Evolutionary conservation across 2,329 filamentous ascomycete species (phyloP).

Genomic region (Fusarium graminum): DNA sequence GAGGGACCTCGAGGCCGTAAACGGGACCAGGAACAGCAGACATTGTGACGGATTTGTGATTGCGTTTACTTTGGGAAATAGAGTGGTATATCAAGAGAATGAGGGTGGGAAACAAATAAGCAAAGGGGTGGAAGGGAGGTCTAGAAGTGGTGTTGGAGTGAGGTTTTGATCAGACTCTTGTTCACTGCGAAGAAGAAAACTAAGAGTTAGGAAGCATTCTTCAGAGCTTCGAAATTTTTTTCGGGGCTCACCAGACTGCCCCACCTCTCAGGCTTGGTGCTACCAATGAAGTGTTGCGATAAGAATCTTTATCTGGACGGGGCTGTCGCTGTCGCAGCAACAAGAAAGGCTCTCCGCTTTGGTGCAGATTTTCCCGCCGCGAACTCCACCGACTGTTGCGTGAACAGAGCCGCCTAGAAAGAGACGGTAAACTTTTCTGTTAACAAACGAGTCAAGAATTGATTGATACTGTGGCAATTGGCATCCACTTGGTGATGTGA

Average conservation of each 20-base stretch:
- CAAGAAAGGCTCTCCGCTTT: conserved; percentile 42
- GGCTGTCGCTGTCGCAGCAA: conserved; percentile 54
- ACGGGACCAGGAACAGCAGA: conserved; percentile 78
- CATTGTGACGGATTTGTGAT: conserved; percentile 59
- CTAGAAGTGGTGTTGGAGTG: conserved; percentile 36
- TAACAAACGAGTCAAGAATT: conserved; percentile 6
- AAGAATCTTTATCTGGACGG: conserved; percentile 51
- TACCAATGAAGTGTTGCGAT: conserved; percentile 50
- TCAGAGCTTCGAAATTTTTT: conserved; percentile 55
- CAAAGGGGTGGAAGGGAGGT: conserved; percentile 21
- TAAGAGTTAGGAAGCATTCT: conserved; percentile 41
- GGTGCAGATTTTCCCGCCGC: conserved; percentile 42
- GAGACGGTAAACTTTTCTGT: conserved; percentile 25
- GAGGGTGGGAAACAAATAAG: conserved; percentile 20
- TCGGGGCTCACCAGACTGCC: conserved; percentile 38
- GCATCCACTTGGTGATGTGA: background rate
- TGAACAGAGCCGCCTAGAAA: conserved; percentile 16
- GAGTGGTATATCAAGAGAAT: conserved; percentile 8
- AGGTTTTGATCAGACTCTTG: conserved; percentile 35
- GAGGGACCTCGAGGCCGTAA: conserved; percentile 92
- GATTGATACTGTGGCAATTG: background rate
- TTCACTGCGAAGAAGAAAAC: conserved; percentile 44
- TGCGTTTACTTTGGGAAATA: conserved; percentile 6
- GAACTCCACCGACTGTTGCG: conserved; percentile 30
- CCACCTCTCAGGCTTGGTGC: conserved; percentile 31